Base-by-base conservation (phyloP, 805 yeast genomes). In the Wickerhamomyces alni region DNA sequence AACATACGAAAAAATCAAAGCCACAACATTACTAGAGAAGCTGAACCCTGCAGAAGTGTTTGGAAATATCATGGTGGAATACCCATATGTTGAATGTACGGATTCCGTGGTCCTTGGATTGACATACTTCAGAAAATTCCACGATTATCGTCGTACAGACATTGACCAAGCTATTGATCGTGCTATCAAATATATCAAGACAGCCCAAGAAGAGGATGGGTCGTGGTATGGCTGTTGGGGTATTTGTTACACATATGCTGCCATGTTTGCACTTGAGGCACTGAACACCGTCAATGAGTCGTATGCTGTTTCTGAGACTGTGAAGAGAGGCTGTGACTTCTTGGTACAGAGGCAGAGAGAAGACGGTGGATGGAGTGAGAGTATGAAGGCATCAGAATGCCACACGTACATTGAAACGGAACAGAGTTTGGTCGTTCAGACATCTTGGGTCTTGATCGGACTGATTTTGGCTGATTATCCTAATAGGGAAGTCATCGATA, bases 151-250 rank as follows among this genome's bases (percentile, higher is more conserved):
- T 43, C 62, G 70, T 5, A 72, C 68, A 5, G 88, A 85, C 25
- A 82, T 93, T 24, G 65, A 70, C 37, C 44, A 63, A n/a, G 80
- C 96, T 0, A 84, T 93, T 34, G 67, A 74, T 4, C 70, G 77
- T 39, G 98, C 96, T 0, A 71, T 87, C 13, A 60, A 72, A 4
- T 93, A 82, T 53, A 85, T 93, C 33, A 75, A 74, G 36, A 60
- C 66, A 3, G 75, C 75, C 2, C 99, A 93, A 61, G 66, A 69
- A 33, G 53, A 55, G 0, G 96, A 93, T 60, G 99, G 99, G 0
- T 80, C 95, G 12, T 93, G 98, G 98, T 94, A 89, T 59, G 99
- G 99, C 1, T 80, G 87, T 30, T 93, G 99, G 99, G 99, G 99
- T 28, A 81, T 93, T 5, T 93, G 99, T 58, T 88, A 72, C 57